A percentile compares a stretch with the other conserved stretches of the same genome.
Evolutionary conservation across 257 asterid species (phyloP).

Genomic region (Petrea volubilis): DNA sequence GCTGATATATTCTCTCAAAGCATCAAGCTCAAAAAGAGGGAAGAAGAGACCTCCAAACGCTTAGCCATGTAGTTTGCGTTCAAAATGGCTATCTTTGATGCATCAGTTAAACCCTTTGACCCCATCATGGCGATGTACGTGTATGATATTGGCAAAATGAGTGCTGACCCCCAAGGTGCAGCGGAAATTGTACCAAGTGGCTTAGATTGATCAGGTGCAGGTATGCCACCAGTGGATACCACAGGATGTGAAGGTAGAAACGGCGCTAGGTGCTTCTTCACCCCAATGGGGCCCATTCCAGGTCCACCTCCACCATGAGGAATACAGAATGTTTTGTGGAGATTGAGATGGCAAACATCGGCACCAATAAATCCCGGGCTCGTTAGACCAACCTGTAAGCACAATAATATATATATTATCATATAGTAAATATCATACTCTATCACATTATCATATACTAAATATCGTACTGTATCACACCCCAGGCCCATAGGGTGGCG

Average conservation of each 20-base stretch:
- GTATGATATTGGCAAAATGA: conserved; percentile 94
- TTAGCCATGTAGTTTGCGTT: conserved; percentile 96
- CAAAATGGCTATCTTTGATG: conserved; percentile 94
- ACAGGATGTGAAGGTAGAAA: conserved; percentile 96
- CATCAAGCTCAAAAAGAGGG: background rate
- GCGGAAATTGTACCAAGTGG: conserved; percentile 96
- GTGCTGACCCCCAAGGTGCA: conserved; percentile 99
- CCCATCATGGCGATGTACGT: conserved; percentile 99
- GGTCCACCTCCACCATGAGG: conserved; percentile 99
- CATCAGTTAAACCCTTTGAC: conserved; percentile 85
- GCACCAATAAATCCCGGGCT: conserved; percentile 98
- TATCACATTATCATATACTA: too few relatives aligned
- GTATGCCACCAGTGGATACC: conserved; percentile 97
- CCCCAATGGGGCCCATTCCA: conserved; percentile 99
- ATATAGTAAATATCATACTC: background rate
- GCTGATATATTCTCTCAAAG: too few relatives aligned
- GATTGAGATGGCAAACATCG: conserved; percentile 98
- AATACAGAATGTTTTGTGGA: conserved; percentile 95
- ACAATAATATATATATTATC: conserved; percentile 8
- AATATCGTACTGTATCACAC: too few relatives aligned
- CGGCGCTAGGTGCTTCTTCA: conserved; percentile 92
- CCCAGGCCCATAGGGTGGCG: too few relatives aligned
- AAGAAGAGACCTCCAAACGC: conserved; percentile 79
- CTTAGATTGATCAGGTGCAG: conserved; percentile 72
- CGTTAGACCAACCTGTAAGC: conserved; percentile 87